phyloP scores from a whole-genome alignment of 169 alveolate genomes.

The Perkinsus olseni region DNA sequence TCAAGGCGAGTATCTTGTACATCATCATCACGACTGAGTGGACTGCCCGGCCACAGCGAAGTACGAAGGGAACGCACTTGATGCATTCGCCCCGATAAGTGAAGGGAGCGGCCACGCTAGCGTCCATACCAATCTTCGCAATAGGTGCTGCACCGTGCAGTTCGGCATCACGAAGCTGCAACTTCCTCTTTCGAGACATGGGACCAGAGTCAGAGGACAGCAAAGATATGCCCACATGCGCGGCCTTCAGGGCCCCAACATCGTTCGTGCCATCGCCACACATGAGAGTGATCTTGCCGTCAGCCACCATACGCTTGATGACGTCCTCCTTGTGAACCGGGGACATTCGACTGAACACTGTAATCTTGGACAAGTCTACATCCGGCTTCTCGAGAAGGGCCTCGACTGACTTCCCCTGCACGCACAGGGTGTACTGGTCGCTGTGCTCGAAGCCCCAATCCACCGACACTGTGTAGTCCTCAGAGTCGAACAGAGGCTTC shows the following conservation, averaged over 20 bases:
- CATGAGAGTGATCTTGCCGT: conserved; percentile 78
- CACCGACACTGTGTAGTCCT: background rate
- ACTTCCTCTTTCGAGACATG: background rate
- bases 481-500: background rate
- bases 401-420: background rate
- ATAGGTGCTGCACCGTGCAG: background rate
- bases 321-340: conserved; percentile 85
- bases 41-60: conserved; percentile 87
- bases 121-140: conserved; percentile 58
- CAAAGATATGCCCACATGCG: conserved; percentile 94
- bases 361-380: conserved; percentile 24
- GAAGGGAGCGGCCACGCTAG: conserved; percentile 97
- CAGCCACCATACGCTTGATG: conserved; percentile 48
- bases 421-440: background rate
- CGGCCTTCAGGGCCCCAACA: conserved; percentile 95
- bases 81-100: conserved; percentile 85
- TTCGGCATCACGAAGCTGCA: background rate
- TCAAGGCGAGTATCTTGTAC: conserved; percentile 90
- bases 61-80: conserved; percentile 69
- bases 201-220: conserved; percentile 49
- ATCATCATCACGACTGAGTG: conserved; percentile 85
- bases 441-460: background rate
- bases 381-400: background rate
- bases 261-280: conserved; percentile 99
- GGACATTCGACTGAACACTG: conserved; percentile 89